A percentile compares a stretch with the other conserved stretches of the same genome.
Conservation (phyloP, 2,329 filamentous ascomycete genomes). For the Cercospora sojina region DNA sequence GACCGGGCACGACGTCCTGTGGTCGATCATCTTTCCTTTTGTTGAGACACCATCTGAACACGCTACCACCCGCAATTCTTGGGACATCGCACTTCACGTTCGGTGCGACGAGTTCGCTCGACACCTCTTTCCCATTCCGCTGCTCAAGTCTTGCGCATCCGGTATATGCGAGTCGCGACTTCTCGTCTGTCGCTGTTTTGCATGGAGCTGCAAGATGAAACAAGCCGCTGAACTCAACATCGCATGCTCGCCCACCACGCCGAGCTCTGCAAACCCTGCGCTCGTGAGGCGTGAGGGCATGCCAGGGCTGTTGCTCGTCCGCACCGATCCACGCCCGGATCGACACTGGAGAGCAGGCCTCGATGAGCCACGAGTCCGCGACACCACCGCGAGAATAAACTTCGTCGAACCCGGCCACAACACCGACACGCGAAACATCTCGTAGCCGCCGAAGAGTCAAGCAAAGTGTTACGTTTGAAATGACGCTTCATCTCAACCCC, state of each 20-base stretch:
- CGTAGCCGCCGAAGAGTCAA: not conserved
- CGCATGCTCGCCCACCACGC: not conserved
- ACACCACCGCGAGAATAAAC: constrained; percentile 10
- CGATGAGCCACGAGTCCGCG: constrained; percentile 1
- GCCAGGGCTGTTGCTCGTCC: not conserved
- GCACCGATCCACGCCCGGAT: constrained; percentile 20
- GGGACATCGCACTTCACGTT: not conserved
- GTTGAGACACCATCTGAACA: not conserved
- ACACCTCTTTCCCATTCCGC: not conserved
- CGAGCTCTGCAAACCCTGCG: not conserved
- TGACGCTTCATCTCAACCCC: not conserved
- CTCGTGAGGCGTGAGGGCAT: not conserved
- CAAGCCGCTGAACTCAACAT: not conserved
- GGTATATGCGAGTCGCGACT: not conserved
- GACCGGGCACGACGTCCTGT: not conserved
- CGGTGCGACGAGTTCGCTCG: not conserved
- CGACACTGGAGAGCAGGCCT: constrained; percentile 15
- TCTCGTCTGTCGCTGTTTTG: not conserved
- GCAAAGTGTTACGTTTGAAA: not conserved
- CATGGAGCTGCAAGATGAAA: not conserved
- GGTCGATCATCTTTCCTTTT: not conserved
- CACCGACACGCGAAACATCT: constrained; percentile 1
- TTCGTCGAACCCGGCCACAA: not conserved
- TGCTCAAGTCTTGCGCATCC: not conserved
- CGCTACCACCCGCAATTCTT: not conserved